These are phyloP conservation scores for Ophiosphaerella narmari DNA, from an alignment of 2,329 filamentous ascomycete genomes.

Conservation along the genomic window DNA sequence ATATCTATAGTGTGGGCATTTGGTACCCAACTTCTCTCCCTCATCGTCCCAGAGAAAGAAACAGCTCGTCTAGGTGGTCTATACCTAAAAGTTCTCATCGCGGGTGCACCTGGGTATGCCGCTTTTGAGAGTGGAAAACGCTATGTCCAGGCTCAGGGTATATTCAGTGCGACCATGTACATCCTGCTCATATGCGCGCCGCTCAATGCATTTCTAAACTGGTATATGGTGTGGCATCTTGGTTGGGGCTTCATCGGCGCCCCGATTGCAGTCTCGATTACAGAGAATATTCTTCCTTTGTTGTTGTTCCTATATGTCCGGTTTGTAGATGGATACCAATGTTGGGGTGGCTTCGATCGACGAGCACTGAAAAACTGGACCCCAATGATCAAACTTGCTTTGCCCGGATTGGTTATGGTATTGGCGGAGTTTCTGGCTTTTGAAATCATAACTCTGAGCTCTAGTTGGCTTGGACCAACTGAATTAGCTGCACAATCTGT, in stretches of 20 bases:
- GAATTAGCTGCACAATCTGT: slow-evolving; percentile 88
- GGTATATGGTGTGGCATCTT: slow-evolving; percentile 72
- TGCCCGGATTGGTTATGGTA: slow-evolving; percentile 92
- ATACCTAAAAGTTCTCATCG: slow-evolving; percentile 75
- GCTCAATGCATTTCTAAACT: slow-evolving; percentile 80
- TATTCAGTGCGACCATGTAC: slow-evolving; percentile 83
- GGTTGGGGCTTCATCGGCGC: slow-evolving; percentile 70
- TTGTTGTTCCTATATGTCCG: slow-evolving; percentile 75
- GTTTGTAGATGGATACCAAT: slow-evolving; percentile 72
- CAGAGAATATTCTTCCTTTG: slow-evolving; percentile 74
- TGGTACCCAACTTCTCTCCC: slow-evolving; percentile 65
- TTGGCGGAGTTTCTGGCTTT: slow-evolving; percentile 93
- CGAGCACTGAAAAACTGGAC: slow-evolving; percentile 75
- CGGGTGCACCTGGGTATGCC: slow-evolving; percentile 76
- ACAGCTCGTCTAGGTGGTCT: slow-evolving; percentile 73
- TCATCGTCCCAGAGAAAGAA: slow-evolving; percentile 71
- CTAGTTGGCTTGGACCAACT: slow-evolving; percentile 77
- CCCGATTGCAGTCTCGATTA: slow-evolving; percentile 75
- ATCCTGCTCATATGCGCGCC: slow-evolving; percentile 83
- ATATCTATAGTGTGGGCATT: slow-evolving; percentile 74
- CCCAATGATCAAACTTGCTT: slow-evolving; percentile 82
- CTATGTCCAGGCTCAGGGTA: slow-evolving; percentile 83
- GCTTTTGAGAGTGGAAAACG: slow-evolving; percentile 81
- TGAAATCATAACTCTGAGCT: slow-evolving; percentile 83
- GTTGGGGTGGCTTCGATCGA: slow-evolving; percentile 79